phyloP scores from a whole-genome alignment of 139 green algal species.

The Picochlorum sp. region DNA sequence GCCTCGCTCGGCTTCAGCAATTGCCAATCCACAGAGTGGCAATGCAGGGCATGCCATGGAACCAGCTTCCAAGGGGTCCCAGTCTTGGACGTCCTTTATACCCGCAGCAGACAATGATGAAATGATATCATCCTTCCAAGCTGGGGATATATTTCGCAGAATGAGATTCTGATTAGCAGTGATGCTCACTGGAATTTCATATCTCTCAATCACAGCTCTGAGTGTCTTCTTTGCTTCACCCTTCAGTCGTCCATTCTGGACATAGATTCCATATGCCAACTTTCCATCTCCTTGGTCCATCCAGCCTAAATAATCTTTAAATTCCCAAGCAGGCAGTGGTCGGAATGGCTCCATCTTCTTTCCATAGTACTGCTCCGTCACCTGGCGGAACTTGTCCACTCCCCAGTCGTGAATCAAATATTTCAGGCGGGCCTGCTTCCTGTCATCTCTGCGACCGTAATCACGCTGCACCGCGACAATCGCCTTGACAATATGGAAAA shows the following conservation, averaged over 20 bases:
- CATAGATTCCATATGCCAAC: constrained; percentile 86
- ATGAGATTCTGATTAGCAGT: constrained; percentile 92
- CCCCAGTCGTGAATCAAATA: constrained; percentile 96
- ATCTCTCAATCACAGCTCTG: constrained; percentile 70
- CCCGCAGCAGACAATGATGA: constrained; percentile 47
- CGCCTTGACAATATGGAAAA: constrained; percentile 91
- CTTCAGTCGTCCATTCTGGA: constrained; percentile 85
- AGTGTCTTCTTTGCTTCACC: constrained; percentile 81
- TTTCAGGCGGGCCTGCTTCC: constrained; percentile 90
- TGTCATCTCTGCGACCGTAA: constrained; percentile 95
- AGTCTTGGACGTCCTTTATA: constrained; percentile 45
- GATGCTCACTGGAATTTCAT: constrained; percentile 60
- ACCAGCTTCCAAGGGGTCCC: constrained; percentile 64
- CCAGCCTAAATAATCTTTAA: constrained; percentile 95
- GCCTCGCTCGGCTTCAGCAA: constrained; percentile 91
- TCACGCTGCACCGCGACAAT: constrained; percentile 93
- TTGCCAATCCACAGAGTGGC: constrained; percentile 94
- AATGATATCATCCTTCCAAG: constrained; percentile 75
- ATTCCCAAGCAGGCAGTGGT: constrained; percentile 89
- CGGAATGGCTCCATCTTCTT: constrained; percentile 87
- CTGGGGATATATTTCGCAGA: constrained; percentile 78
- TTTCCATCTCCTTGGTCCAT: constrained; percentile 87
- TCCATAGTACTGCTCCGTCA: constrained; percentile 95
- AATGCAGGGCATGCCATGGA: constrained; percentile 98
- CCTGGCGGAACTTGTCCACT: constrained; percentile 85